These are phyloP conservation scores for Henningerozyma blattae DNA, from an alignment of 805 yeast species.

Conservation along the genomic window DNA sequence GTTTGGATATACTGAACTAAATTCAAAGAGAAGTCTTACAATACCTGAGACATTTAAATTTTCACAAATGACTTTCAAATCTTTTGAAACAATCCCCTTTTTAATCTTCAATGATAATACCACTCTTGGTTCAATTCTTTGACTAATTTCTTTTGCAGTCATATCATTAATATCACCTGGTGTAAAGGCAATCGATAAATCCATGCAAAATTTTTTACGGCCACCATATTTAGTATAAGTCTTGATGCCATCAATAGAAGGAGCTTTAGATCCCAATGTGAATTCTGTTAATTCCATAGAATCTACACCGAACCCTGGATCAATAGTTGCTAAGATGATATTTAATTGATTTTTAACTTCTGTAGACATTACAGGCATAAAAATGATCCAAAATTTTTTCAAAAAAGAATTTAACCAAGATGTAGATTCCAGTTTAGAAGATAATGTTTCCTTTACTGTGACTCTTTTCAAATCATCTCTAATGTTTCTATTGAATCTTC, in stretches of 20 bases:
- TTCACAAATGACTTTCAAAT: slow-evolving; percentile 64
- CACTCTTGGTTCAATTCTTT: slow-evolving; percentile 68
- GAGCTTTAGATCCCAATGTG: slow-evolving; percentile 73
- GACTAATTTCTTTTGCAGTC: slow-evolving; percentile 63
- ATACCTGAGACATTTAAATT: slow-evolving; percentile 67
- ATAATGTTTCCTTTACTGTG: slow-evolving; percentile 50
- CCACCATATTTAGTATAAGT: slow-evolving; percentile 66
- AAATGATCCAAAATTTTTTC: slow-evolving; percentile 77
- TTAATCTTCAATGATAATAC: slow-evolving; percentile 73
- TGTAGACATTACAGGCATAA: slow-evolving; percentile 75
- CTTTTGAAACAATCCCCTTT: slow-evolving; percentile 66
- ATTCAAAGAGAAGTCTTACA: slow-evolving; percentile 49
- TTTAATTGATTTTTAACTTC: slow-evolving; percentile 60
- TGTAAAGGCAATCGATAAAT: slow-evolving; percentile 70
- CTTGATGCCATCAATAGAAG: slow-evolving; percentile 57
- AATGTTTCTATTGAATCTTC: slow-evolving; percentile 62
- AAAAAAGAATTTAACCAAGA: slow-evolving; percentile 71
- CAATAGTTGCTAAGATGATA: slow-evolving; percentile 52
- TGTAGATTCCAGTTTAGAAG: slow-evolving; percentile 57
- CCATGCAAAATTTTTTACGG: slow-evolving; percentile 61
- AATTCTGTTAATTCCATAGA: slow-evolving; percentile 62
- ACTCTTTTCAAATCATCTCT: slow-evolving; percentile 67
- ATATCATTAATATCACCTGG: slow-evolving; percentile 76
- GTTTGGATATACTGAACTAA: slow-evolving; percentile 64
- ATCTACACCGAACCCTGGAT: slow-evolving; percentile 77